phyloP scores from a whole-genome alignment of 306 rosid species.

The Begonia loranthoides region DNA sequence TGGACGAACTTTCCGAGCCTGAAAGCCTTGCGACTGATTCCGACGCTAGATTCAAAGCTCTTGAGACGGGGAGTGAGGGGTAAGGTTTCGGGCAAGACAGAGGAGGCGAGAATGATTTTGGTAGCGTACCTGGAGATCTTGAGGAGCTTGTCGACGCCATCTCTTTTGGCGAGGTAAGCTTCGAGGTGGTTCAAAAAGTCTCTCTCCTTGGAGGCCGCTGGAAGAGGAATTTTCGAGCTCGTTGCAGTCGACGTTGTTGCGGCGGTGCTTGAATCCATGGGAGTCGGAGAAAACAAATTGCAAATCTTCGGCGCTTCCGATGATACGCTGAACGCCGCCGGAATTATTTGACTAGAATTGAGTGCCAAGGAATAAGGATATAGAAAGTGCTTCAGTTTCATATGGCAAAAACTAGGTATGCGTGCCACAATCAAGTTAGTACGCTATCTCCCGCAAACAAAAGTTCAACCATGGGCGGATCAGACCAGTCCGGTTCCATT shows the following conservation, averaged over 20 bases:
- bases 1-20: conserved; percentile 82
- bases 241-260: conserved; percentile 2
- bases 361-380: too few relatives aligned
- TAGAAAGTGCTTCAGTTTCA: too few relatives aligned
- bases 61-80: conserved; percentile 42
- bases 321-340: too few relatives aligned
- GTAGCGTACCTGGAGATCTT: conserved; percentile 69
- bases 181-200: conserved; percentile 62
- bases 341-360: too few relatives aligned
- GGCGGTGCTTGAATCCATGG: conserved; percentile 38
- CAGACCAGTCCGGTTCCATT: too few relatives aligned
- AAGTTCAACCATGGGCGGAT: too few relatives aligned
- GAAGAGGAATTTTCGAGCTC: conserved; percentile 11
- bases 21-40: conserved; percentile 83
- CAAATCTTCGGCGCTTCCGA: too few relatives aligned
- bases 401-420: too few relatives aligned
- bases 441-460: too few relatives aligned
- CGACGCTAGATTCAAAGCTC: conserved; percentile 79
- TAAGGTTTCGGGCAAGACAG: conserved; percentile 31
- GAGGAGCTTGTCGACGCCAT: conserved; percentile 93
- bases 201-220: conserved; percentile 18
- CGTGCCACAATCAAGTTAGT: too few relatives aligned
- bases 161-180: conserved; percentile 72
- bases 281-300: background rate
- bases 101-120: conserved; percentile 57